phyloP scores from a whole-genome alignment of 2,329 filamentous ascomycete species.

The Venturiaceae sp. region DNA sequence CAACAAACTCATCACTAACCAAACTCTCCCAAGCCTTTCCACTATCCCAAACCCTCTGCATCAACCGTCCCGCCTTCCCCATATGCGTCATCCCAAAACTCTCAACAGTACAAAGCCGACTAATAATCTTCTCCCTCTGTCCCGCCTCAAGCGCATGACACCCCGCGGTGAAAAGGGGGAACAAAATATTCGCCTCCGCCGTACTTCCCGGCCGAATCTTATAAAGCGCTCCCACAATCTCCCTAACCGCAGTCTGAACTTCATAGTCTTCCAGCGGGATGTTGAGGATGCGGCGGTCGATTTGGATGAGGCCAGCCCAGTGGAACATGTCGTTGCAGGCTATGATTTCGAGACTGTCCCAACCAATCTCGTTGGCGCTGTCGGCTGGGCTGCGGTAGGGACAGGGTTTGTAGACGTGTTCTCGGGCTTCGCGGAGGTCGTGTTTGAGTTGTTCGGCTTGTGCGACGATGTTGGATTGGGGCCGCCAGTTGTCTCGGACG shows the following conservation, averaged over 20 bases:
- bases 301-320: conserved; percentile 66
- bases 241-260: conserved; percentile 53
- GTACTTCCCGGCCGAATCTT: conserved; percentile 56
- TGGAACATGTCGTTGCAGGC: conserved; percentile 73
- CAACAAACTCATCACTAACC: conserved; percentile 58
- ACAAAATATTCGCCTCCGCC: conserved; percentile 65
- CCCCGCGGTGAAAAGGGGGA: conserved; percentile 76
- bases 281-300: conserved; percentile 63
- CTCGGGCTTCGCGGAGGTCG: conserved; percentile 49
- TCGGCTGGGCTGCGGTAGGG: conserved; percentile 22
- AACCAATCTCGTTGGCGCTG: conserved; percentile 27
- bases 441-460: conserved; percentile 50
- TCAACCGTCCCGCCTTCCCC: conserved; percentile 50
- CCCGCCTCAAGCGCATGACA: conserved; percentile 54
- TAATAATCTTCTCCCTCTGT: conserved; percentile 52
- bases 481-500: conserved; percentile 47
- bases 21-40: conserved; percentile 59
- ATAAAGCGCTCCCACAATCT: conserved; percentile 53
- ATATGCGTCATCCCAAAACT: conserved; percentile 67
- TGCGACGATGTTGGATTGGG: conserved; percentile 41
- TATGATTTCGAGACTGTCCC: conserved; percentile 54
- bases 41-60: conserved; percentile 62
- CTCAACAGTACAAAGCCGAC: conserved; percentile 58
- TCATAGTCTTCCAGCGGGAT: conserved; percentile 46
- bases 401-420: conserved; percentile 31